phyloP scores from a whole-genome alignment of 148 eudicot genomes.

The Amaranthus hypochondriacus region DNA sequence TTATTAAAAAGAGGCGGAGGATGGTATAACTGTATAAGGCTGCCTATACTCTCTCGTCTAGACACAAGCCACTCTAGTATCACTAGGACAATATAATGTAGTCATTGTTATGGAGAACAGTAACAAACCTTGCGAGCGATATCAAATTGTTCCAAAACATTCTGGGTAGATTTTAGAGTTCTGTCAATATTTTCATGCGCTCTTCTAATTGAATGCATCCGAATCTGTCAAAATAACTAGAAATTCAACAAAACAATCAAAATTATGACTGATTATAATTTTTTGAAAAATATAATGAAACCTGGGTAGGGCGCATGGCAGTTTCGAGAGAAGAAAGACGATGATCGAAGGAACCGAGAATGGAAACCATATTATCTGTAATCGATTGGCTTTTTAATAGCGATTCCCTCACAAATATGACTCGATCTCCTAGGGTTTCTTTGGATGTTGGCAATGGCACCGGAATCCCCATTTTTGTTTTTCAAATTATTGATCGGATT shows the following conservation, averaged over 20 bases:
- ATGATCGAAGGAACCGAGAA: constrained; percentile 84
- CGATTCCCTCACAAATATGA: constrained; percentile 54
- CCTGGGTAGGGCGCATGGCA: constrained; percentile 98
- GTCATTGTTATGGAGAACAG: not conserved
- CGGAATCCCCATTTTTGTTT: constrained; percentile 21
- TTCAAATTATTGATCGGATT: no score
- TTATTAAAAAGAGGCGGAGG: no score
- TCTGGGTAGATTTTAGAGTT: constrained; percentile 74
- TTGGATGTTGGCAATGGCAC: constrained; percentile 23
- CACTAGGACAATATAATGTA: no score
- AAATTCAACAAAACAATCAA: constrained; percentile 6
- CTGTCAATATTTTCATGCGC: constrained; percentile 90
- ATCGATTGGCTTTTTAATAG: constrained; percentile 61
- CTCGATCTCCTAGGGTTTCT: constrained; percentile 57
- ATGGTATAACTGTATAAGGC: no score
- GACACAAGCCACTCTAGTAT: no score
- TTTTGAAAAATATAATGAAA: not conserved
- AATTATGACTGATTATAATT: not conserved
- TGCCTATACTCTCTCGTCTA: no score
- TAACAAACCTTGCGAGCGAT: constrained; percentile 58
- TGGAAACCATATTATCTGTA: constrained; percentile 65
- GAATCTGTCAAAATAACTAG: constrained; percentile 32
- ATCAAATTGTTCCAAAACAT: constrained; percentile 57
- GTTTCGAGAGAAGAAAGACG: constrained; percentile 95
- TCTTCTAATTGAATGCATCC: constrained; percentile 73